Evolutionary conservation across 495 filamentous ascomycete genomes (phyloP).

Genomic region (Cercophora newfieldiana): DNA sequence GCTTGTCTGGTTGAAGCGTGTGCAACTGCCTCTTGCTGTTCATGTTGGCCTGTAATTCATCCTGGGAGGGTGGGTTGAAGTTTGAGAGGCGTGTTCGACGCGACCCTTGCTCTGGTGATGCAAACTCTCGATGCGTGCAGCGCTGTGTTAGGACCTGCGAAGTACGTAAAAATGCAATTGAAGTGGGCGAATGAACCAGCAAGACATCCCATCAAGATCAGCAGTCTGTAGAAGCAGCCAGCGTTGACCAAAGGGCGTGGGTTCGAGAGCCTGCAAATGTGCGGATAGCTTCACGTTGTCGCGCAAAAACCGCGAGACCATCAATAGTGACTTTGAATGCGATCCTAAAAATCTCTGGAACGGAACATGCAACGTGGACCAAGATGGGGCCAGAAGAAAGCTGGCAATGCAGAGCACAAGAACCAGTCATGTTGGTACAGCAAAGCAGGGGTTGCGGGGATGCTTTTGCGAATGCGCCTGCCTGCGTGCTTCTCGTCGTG

Average conservation of each 20-base stretch:
- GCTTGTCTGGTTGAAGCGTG: background rate
- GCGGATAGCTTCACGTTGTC: constrained; percentile 45
- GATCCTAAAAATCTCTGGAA: background rate
- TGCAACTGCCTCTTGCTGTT: background rate
- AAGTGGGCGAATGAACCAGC: background rate
- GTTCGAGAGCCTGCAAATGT: constrained; percentile 10
- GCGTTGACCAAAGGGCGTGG: constrained; percentile 6
- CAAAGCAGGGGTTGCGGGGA: constrained; percentile 36
- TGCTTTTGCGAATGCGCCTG: constrained; percentile 38
- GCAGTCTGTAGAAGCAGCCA: background rate
- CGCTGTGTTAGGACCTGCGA: background rate
- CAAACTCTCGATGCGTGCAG: background rate
- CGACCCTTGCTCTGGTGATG: background rate
- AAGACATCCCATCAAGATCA: background rate
- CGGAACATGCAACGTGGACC: background rate
- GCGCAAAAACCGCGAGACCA: constrained; percentile 19
- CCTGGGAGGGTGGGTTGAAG: background rate
- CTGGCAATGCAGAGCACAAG: constrained; percentile 25
- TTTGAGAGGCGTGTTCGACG: background rate
- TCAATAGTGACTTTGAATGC: constrained; percentile 28
- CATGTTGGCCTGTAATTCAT: background rate
- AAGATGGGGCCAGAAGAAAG: constrained; percentile 26
- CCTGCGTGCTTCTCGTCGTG: constrained; percentile 19
- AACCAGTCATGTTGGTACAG: constrained; percentile 14
- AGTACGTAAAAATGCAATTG: background rate